Evolutionary conservation across 139 green algal species (phyloP), one percentile per base, ranked within the genome.

Genomic region (Chlorella vulgaris): DNA sequence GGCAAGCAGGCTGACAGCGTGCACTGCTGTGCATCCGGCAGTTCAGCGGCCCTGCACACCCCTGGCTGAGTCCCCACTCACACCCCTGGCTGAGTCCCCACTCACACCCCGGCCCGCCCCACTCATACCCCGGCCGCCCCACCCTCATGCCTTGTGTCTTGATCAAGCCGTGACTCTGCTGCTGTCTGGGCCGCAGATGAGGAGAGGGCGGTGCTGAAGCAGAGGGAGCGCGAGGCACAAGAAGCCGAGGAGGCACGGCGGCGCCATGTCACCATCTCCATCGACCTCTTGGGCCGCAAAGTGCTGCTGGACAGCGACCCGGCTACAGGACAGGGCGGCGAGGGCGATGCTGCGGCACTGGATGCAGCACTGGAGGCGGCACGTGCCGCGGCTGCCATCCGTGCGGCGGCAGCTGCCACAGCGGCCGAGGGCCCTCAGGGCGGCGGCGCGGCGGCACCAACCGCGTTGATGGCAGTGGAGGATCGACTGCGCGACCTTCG

Each of bases 231-330:
- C 10, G 74, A 88, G 58, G 62, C 86, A 55, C 81, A 85, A 65
- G 86, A 89, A 69, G 90, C 91, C 18, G 94, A 93, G 83, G 91
- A 87, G 67, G 91, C 91, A 15, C 82, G 89, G n/a, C 74, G 81
- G 24, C 75, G 80, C 38, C 83, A 78, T 6, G 86, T 97, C 10
- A 89, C 84, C 0, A 87, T 98, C 35, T 94, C 93, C 0, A 77
- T 98, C 18, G 95, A 98, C 85, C 85, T 98, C 28, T 82, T 98
- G 22, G 95, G 95, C 0, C 84, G 94, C 7, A 95, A 66, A 31
- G 69, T 76, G 19, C 5, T 80, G 4, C 13, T 80, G 28, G 74
- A 60, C 18, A 28, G 51, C 28, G 21, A 36, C 33, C 7, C 13
- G 0, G 38, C 42, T 10, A 47, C 26, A 55, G 1, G 61, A 6